A percentile compares a stretch with the other conserved stretches of the same genome.
phyloP scores from a whole-genome alignment of 1,284 basidiomycete species.

The Melanopsichium pennsylvanicum region DNA sequence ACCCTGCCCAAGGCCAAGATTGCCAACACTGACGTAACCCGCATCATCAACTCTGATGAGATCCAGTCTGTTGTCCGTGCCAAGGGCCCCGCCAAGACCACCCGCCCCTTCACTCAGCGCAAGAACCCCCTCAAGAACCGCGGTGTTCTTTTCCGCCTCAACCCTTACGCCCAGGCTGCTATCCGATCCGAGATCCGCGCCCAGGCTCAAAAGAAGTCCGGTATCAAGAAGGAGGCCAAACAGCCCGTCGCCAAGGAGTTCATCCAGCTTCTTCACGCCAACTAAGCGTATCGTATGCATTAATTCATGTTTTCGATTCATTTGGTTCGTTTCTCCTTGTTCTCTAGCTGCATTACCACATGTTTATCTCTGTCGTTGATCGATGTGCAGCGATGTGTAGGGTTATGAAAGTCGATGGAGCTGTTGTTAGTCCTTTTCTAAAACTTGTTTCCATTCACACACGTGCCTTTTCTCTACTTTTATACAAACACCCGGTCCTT shows the following conservation, averaged over 20 bases:
- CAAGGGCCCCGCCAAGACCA: conserved; percentile 79
- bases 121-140: conserved; percentile 96
- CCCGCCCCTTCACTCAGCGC: conserved; percentile 98
- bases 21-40: conserved; percentile 93
- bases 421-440: background rate
- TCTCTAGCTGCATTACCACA: conserved; percentile 17
- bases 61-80: conserved; percentile 83
- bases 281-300: conserved; percentile 36
- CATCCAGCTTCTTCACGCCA: conserved; percentile 75
- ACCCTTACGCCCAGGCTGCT: conserved; percentile 85
- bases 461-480: background rate
- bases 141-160: conserved; percentile 95
- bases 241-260: conserved; percentile 81
- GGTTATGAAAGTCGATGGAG: background rate
- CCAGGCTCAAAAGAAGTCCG: conserved; percentile 58
- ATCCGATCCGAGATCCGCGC: conserved; percentile 61
- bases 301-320: background rate
- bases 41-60: conserved; percentile 83
- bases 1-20: conserved; percentile 77
- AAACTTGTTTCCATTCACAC: conserved; percentile 3
- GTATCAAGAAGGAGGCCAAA: conserved; percentile 59
- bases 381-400: background rate
- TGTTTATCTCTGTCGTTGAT: conserved; percentile 11
- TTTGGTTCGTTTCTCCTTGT: conserved; percentile 1
- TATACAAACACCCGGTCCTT: conserved; percentile 25